phyloP scores from a whole-genome alignment of 345 rosid genomes.

The Aethionema arabicum region DNA sequence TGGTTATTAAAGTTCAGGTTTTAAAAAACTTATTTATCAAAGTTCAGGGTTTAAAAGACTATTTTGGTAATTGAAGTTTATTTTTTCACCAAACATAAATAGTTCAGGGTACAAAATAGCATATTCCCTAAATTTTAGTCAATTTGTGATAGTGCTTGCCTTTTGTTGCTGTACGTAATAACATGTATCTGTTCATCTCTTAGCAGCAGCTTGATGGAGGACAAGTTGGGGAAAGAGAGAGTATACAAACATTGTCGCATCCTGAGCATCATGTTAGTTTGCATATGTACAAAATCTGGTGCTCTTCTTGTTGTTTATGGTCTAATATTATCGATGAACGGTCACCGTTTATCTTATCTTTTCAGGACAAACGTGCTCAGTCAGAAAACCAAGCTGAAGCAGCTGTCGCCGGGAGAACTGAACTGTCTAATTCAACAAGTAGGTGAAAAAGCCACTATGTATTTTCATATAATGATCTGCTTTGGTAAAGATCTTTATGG shows the following conservation, averaged over 20 bases:
- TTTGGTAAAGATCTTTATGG: constrained; percentile 10
- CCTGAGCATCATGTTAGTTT: constrained; percentile 35
- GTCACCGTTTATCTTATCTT: background rate
- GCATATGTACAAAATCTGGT: constrained; percentile 4
- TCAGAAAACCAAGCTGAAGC: constrained; percentile 36
- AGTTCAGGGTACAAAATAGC: no score
- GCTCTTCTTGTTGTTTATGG: constrained; percentile 20
- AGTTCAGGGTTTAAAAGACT: no score
- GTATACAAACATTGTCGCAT: constrained; percentile 1
- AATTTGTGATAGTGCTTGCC: constrained; percentile 12
- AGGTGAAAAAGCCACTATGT: constrained; percentile 22
- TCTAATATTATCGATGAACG: constrained; percentile 5
- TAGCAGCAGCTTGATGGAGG: constrained; percentile 30
- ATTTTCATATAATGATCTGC: constrained; percentile 6
- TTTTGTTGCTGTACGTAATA: constrained; percentile 6
- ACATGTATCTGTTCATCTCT: constrained; percentile 18
- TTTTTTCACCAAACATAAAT: no score
- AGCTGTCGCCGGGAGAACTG: constrained; percentile 37
- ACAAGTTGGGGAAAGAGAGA: constrained; percentile 26
- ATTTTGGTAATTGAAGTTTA: no score
- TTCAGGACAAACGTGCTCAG: constrained; percentile 34
- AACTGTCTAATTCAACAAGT: constrained; percentile 46
- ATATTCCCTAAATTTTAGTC: constrained; percentile 4
- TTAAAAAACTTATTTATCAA: no score
- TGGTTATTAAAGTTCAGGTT: no score